A percentile compares a stretch with the other conserved stretches of the same genome.
Evolutionary conservation across 2,329 filamentous ascomycete species (phyloP).

Genomic region (Hymenoscyphus scutula): DNA sequence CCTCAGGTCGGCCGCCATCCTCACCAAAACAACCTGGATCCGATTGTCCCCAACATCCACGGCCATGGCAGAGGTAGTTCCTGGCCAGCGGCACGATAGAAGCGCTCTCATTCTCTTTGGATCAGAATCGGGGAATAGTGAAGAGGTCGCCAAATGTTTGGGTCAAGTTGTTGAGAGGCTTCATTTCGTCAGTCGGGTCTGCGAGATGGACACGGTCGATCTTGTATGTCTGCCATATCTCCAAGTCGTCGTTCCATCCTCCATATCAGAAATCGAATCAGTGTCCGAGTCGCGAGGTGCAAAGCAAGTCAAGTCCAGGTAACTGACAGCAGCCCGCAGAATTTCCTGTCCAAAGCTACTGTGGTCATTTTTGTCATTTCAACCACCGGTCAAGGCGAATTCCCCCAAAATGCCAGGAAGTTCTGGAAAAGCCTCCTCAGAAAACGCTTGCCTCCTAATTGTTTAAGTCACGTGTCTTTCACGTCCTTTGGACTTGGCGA

Average conservation of each 20-base stretch:
- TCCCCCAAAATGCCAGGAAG: slow-evolving; percentile 75
- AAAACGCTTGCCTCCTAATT: slow-evolving; percentile 70
- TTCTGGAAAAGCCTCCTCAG: slow-evolving; percentile 87
- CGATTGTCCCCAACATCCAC: slow-evolving; percentile 20
- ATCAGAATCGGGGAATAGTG: slow-evolving; percentile 91
- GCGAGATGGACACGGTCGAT: slow-evolving; percentile 73
- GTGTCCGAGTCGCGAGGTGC: not conserved
- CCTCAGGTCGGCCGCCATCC: not conserved
- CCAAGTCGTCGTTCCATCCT: slow-evolving; percentile 18
- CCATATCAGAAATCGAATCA: slow-evolving; percentile 17
- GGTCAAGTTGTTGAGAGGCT: slow-evolving; percentile 72
- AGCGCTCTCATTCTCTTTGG: slow-evolving; percentile 79
- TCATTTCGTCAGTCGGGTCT: slow-evolving; percentile 72
- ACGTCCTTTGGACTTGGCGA: slow-evolving; percentile 90
- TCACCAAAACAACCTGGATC: not conserved
- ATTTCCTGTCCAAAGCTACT: slow-evolving; percentile 47
- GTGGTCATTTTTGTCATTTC: slow-evolving; percentile 80
- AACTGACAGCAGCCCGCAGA: slow-evolving; percentile 41
- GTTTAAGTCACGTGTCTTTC: slow-evolving; percentile 68
- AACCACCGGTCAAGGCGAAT: slow-evolving; percentile 91
- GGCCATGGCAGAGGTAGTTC: slow-evolving; percentile 18
- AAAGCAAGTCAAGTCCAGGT: too few species aligned
- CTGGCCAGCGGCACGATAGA: slow-evolving; percentile 36
- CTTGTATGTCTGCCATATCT: slow-evolving; percentile 55
- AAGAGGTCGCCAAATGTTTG: slow-evolving; percentile 86